Percentiles rank a stretch among this genome's conserved stretches.
phyloP scores from a whole-genome alignment of 495 filamentous ascomycete species.

The Pseudotulostoma volvatum region DNA sequence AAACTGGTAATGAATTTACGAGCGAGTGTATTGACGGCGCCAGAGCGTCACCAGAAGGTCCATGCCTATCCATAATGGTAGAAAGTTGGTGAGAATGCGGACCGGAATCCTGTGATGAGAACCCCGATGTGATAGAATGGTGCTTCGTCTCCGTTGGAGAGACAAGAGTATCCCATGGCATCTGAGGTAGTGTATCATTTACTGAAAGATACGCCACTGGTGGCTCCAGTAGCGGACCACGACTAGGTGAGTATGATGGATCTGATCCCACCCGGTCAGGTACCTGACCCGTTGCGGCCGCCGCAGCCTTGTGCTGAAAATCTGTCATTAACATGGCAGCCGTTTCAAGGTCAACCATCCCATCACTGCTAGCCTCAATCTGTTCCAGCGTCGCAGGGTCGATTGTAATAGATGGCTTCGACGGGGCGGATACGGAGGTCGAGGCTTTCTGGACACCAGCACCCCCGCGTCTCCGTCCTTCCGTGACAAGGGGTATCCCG shows the following conservation, averaged over 20 bases:
- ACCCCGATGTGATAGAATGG: slow-evolving; percentile 46
- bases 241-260: slow-evolving; percentile 56
- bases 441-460: slow-evolving; percentile 42
- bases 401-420: slow-evolving; percentile 69
- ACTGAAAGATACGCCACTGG: slow-evolving; percentile 57
- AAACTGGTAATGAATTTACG: slow-evolving; percentile 50
- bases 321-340: slow-evolving; percentile 98
- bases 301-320: slow-evolving; percentile 90
- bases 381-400: slow-evolving; percentile 85
- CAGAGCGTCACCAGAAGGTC: slow-evolving; percentile 39
- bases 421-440: slow-evolving; percentile 46
- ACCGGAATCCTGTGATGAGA: slow-evolving; percentile 52
- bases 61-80: slow-evolving; percentile 49
- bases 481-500: slow-evolving; percentile 83
- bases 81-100: slow-evolving; percentile 43
- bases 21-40: slow-evolving; percentile 49
- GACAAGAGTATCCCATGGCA: slow-evolving; percentile 79
- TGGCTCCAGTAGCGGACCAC: slow-evolving; percentile 49
- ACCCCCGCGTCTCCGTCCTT: slow-evolving; percentile 74
- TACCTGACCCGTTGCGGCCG: slow-evolving; percentile 56
- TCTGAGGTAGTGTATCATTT: slow-evolving; percentile 66
- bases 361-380: slow-evolving; percentile 85
- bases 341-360: slow-evolving; percentile 92
- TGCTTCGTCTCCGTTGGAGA: slow-evolving; percentile 50
- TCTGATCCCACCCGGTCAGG: slow-evolving; percentile 56